Base-by-base conservation (phyloP, 768 basidiomycete species). In the Antrodiella citrinella region DNA sequence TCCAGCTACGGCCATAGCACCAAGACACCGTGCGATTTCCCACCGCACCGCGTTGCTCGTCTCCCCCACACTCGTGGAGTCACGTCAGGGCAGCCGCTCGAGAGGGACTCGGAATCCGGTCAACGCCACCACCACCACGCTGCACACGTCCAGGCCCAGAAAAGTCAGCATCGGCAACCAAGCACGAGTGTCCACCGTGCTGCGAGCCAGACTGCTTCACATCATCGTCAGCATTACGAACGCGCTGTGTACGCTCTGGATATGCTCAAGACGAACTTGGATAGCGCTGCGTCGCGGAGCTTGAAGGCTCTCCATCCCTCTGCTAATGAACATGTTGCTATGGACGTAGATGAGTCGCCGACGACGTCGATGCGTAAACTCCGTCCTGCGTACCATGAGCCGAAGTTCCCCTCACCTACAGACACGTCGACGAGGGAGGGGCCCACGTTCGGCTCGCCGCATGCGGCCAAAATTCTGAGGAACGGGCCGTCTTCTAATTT, bases 311-410 rank as follows among this genome's bases (percentile, higher is more conserved):
- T 15, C 30, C 7, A 15, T 15, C 30, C 7, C 30, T 15, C 30
- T 35, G 7, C 15, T 15, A 35, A 35, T 35, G 30, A 35, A 7
- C 30, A 15, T 15, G 7, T 15, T 23, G 40, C 4, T 13, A 21
- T 4, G 21, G 7, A 26, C 12, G 10, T 11, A 7, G 26, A 18
- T 23, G 49, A 47, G 7, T 13, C 48, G 26, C 4, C 35, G 3
- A 23, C 50, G 11, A 18, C 38, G 15, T 42, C 49, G 2, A 26
- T 50, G 19, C 44, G 48, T 15, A 55, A 49, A 39, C 26, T 51
- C 10, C 22, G 49, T 24, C 56, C 56, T 4, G 23, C 50, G 5
- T 57, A 54, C 51, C 50, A 49, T n/a, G 53, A 54, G n/a, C 39
- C 30, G 7, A 35, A 35, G 30, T 35, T 7, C 30, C 7, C 7